Evolutionary conservation across 805 yeast species (phyloP).

Genomic region (Helenozyma baotianmanensis): DNA sequence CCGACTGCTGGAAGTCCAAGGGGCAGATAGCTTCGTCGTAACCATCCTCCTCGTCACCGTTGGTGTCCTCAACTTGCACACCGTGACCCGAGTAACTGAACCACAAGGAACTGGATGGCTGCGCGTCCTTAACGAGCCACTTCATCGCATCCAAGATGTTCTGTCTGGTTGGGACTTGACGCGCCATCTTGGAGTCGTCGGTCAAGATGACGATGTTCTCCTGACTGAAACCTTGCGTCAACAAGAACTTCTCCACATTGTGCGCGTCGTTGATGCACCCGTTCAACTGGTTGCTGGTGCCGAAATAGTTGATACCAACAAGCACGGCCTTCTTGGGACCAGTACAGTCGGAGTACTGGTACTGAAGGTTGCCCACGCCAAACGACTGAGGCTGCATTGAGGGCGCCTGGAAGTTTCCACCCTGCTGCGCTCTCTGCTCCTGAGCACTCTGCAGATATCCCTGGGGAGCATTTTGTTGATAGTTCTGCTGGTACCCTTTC

Average conservation of each 20-base stretch:
- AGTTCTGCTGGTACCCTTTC: neutral
- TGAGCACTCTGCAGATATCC: neutral
- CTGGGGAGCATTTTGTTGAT: neutral
- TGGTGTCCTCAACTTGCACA: conserved; percentile 30
- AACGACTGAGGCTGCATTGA: conserved; percentile 1
- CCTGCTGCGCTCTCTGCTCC: too few relatives aligned
- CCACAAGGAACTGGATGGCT: conserved; percentile 36
- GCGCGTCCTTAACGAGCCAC: conserved; percentile 35
- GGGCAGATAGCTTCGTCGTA: conserved; percentile 36
- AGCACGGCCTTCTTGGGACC: conserved; percentile 35
- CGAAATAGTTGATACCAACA: conserved; percentile 33
- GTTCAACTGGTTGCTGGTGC: conserved; percentile 25
- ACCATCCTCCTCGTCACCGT: conserved; percentile 37
- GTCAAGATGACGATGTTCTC: conserved; percentile 37
- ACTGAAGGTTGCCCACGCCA: neutral
- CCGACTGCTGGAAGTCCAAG: conserved; percentile 28
- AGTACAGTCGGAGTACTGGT: conserved; percentile 34
- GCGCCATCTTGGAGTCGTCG: conserved; percentile 27
- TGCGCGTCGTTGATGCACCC: conserved; percentile 39
- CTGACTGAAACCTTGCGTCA: conserved; percentile 26
- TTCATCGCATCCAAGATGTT: conserved; percentile 36
- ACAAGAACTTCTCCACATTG: conserved; percentile 32
- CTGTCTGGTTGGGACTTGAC: conserved; percentile 27
- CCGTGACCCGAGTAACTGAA: conserved; percentile 41
- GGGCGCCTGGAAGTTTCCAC: neutral